Base-by-base conservation (phyloP, 768 basidiomycete species). In the Punctularia strigosozonata region DNA sequence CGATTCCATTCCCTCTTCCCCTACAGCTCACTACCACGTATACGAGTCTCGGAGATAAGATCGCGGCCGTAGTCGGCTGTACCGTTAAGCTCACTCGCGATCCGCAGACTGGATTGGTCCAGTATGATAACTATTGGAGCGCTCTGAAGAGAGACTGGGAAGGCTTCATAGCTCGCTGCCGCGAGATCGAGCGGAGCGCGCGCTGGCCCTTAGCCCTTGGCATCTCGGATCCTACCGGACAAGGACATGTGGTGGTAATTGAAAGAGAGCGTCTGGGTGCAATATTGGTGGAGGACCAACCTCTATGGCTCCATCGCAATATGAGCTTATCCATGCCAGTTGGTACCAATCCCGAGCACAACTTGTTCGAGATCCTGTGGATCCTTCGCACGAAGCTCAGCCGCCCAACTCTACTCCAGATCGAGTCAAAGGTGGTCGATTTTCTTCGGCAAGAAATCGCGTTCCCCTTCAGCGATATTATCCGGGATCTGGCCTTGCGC, bases 141-240 rank as follows among this genome's bases (percentile, higher is more conserved):
- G 77, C 81, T 0, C 58, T 95, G 49, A 91, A 87, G 56, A 65
- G 85, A 33, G 91, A 97, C 49, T 98, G 94, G 92, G 85, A 97
- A 52, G 90, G 92, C 3, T 92, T 97, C 50, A 77, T 92, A 44
- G 83, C 91, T 6, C 73, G 87, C 41, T 91, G 88, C 51, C 75
- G 84, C 38, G 88, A 90, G 46, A 67, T 91, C n/a, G 92, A 95
- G 59, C 79, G 85, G 31, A 77, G 76, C 44, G 83, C 81, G 24
- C 73, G 85, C 31, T 81, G 83, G 75, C 88, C 88, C 2, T 69
- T 89, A 20, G 69, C 69, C 13, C 66, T 89, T 25, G 79, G 75
- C 28, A 52, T 66, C 18, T 61, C 59, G 14, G 59, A 57, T 39
- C 46, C 49, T 14, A 55, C n/a, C n/a, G n/a, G n/a, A n/a, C 12